A percentile compares a stretch with the other conserved stretches of the same genome.
Conservation (phyloP, 441 rosid species). For the Omphalea diandra region DNA sequence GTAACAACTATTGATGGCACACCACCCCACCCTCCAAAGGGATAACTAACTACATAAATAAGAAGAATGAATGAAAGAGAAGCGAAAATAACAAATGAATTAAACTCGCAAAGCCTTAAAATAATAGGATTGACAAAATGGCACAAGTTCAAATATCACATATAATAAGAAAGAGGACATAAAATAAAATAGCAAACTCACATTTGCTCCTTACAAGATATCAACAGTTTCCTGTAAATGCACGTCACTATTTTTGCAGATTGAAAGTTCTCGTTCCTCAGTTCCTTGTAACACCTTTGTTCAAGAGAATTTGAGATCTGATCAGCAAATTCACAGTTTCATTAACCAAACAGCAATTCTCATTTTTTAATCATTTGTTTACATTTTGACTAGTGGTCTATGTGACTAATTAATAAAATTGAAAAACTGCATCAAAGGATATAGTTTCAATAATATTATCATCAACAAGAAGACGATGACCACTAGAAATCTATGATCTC, state of each 20-base stretch:
- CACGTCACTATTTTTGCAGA: constrained; percentile 80
- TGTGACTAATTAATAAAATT: background rate
- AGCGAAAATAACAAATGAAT: background rate
- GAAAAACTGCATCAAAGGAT: background rate
- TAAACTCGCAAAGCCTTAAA: background rate
- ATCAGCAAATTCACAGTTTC: constrained; percentile 29
- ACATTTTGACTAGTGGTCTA: background rate
- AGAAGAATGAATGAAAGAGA: background rate
- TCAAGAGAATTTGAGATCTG: constrained; percentile 88
- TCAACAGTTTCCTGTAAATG: constrained; percentile 79
- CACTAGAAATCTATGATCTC: background rate
- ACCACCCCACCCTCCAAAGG: background rate
- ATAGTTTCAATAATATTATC: background rate
- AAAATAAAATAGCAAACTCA: constrained; percentile 41
- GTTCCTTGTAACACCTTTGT: constrained; percentile 95
- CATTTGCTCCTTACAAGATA: constrained; percentile 91
- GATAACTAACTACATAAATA: background rate
- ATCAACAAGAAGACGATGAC: background rate
- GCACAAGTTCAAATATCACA: background rate
- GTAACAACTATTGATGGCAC: background rate
- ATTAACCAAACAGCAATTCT: constrained; percentile 18
- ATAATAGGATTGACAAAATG: background rate
- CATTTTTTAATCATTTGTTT: background rate
- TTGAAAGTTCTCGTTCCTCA: constrained; percentile 81
- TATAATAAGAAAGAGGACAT: background rate